phyloP scores from a whole-genome alignment of 129 eudicot genomes.

The Dittrichia graveolens region DNA sequence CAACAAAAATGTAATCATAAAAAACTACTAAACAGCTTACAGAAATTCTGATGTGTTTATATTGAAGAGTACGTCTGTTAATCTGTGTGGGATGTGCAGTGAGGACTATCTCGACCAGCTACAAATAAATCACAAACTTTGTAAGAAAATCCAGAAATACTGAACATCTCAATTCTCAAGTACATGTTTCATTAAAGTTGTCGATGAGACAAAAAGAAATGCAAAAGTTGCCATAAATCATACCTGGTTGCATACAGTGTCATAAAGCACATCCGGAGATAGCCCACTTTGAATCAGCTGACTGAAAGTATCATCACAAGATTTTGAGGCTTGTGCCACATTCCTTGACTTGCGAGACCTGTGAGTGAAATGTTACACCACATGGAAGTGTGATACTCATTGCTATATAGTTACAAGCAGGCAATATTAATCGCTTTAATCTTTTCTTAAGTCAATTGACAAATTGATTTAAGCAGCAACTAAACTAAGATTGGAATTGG shows the following conservation, averaged over 20 bases:
- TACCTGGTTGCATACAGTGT: constrained; percentile 92
- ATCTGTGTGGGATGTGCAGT: constrained; percentile 99
- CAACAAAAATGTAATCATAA: background rate
- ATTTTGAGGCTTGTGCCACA: constrained; percentile 67
- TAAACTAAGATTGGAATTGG: constrained; percentile 18
- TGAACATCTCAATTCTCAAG: background rate
- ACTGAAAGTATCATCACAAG: constrained; percentile 90
- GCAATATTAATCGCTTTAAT: constrained; percentile 8
- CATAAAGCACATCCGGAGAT: constrained; percentile 80
- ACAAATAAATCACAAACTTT: constrained; percentile 28
- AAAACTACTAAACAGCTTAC: constrained; percentile 44
- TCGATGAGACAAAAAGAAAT: constrained; percentile 8
- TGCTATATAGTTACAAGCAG: background rate
- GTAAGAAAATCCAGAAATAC: background rate
- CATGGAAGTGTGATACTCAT: constrained; percentile 4
- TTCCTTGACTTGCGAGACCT: constrained; percentile 68
- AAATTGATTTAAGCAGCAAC: constrained; percentile 9
- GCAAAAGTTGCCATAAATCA: constrained; percentile 3
- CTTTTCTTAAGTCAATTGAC: background rate
- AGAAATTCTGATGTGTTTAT: constrained; percentile 86
- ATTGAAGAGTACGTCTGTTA: constrained; percentile 90
- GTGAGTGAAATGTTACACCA: constrained; percentile 28
- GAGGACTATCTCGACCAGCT: constrained; percentile 95
- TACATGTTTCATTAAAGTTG: background rate
- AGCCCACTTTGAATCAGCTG: constrained; percentile 81